Conservation (phyloP, 345 rosid genomes). For the Aurinia saxatilis region DNA sequence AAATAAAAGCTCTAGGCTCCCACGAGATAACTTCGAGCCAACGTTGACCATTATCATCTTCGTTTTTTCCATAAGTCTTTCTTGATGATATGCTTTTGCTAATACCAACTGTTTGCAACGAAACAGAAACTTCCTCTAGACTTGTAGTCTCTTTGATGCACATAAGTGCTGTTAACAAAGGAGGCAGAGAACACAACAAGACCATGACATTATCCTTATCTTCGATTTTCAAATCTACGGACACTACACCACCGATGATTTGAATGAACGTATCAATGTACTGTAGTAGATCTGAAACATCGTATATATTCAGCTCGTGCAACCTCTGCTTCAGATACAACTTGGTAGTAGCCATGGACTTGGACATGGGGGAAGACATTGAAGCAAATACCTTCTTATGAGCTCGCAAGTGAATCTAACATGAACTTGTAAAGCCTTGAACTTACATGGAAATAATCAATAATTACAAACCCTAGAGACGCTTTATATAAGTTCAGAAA, state of each 20-base stretch:
- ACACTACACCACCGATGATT: not conserved
- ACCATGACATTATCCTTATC: not conserved
- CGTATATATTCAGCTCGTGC: not conserved
- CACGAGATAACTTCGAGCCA: constrained; percentile 88
- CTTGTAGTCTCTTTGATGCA: not conserved
- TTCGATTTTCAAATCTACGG: not conserved
- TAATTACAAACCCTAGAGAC: too few species aligned
- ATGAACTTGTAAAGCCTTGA: too few species aligned
- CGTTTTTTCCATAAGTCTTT: constrained; percentile 35
- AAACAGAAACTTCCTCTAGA: too few species aligned
- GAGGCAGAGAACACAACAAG: not conserved
- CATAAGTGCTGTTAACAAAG: not conserved
- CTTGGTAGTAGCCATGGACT: not conserved
- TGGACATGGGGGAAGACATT: not conserved
- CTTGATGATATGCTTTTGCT: not conserved
- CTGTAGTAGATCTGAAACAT: not conserved
- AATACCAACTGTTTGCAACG: too few species aligned
- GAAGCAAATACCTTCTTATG: too few species aligned
- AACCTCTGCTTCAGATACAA: not conserved
- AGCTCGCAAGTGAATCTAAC: too few species aligned
- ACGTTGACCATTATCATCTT: constrained; percentile 41
- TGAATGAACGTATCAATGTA: not conserved
- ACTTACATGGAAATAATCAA: too few species aligned
- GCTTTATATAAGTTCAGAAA: too few species aligned
- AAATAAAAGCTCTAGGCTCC: constrained; percentile 86